Conservation (phyloP, 176 grass and related monocot genomes). For the Musa troglodytarum region DNA sequence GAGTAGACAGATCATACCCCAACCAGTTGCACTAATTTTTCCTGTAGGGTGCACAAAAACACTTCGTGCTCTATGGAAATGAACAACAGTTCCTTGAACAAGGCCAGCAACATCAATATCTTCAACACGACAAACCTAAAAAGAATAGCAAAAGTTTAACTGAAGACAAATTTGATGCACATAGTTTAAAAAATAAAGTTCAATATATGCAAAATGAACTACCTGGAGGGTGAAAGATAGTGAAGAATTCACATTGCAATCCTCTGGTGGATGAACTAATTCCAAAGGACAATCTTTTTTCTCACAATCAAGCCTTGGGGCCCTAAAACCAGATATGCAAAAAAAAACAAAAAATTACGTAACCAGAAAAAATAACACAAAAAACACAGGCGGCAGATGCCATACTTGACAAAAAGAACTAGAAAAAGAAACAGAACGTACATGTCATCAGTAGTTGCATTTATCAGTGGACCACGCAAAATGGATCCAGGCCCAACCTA, state of each 20-base stretch:
- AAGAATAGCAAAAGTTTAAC: neutral
- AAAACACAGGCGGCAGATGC: neutral
- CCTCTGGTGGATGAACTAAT: slow-evolving; percentile 94
- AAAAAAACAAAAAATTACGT: neutral
- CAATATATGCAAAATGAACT: slow-evolving; percentile 2
- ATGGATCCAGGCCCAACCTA: slow-evolving; percentile 96
- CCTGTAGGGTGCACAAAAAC: slow-evolving; percentile 75
- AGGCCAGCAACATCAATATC: slow-evolving; percentile 93
- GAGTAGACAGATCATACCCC: slow-evolving; percentile 39
- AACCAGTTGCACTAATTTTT: slow-evolving; percentile 71
- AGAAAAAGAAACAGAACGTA: slow-evolving; percentile 42
- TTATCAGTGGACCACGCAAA: slow-evolving; percentile 73
- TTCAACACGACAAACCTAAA: slow-evolving; percentile 96
- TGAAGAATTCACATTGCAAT: slow-evolving; percentile 99
- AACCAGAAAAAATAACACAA: neutral
- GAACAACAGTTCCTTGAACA: slow-evolving; percentile 81
- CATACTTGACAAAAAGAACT: neutral
- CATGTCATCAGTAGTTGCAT: slow-evolving; percentile 63
- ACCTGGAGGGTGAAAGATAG: slow-evolving; percentile 98
- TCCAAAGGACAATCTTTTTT: slow-evolving; percentile 63
- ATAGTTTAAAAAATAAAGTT: neutral
- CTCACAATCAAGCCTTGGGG: slow-evolving; percentile 83
- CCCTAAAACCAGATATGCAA: slow-evolving; percentile 39
- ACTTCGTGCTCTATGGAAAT: slow-evolving; percentile 92
- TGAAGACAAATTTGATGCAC: neutral